Base-by-base conservation (phyloP, 202 grass and related monocot genomes). In the Panicum hallii region DNA sequence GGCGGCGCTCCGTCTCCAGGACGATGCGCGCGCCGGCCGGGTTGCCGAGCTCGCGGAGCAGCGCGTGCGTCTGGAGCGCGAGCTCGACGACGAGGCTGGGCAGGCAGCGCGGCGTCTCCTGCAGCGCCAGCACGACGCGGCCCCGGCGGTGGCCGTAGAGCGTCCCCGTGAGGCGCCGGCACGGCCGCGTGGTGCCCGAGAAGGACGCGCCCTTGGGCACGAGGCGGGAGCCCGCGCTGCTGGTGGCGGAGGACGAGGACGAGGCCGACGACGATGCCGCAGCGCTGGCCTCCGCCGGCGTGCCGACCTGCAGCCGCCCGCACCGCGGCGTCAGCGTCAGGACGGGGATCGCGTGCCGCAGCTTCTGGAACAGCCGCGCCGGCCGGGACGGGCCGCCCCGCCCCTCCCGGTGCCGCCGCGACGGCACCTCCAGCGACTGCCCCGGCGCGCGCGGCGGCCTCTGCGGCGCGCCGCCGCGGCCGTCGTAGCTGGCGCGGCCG, bases 41-140 rank as follows among this genome's bases (percentile, higher is more conserved):
- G 66, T 82, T 89, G 14, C 82, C 76, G 84, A 89, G 91, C 85
- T 98, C 93, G 68, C 93, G 91, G 17, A 98, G 93, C 53, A 98
- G 71, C 56, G 77, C 79, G 41, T 95, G 89, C 60, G 95, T 98
- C 86, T 93, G 91, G 32, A 98, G 49, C 68, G 93, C 87, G 5
- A 98, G 88, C 80, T 94, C 93, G 6, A 95, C 84, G 16, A 98
- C 91, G 20, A 95, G 81, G 12, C 74, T 85, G 1, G 95, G 95
- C 56, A 94, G 86, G 88, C 85, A 90, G 2, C 95, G 89, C 3
- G 95, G 86, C 23, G 79, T 88, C 83, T 98, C 85, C 75, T 98
- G 95, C 40, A 98, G 67, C 14, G 89, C 82, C 53, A 98, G 80
- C 62, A 88, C 89, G 16, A 95, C 91, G 52, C 89, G 93, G 43